Base-by-base conservation (phyloP, 441 rosid species). In the Pelargonium cotyledonis region DNA sequence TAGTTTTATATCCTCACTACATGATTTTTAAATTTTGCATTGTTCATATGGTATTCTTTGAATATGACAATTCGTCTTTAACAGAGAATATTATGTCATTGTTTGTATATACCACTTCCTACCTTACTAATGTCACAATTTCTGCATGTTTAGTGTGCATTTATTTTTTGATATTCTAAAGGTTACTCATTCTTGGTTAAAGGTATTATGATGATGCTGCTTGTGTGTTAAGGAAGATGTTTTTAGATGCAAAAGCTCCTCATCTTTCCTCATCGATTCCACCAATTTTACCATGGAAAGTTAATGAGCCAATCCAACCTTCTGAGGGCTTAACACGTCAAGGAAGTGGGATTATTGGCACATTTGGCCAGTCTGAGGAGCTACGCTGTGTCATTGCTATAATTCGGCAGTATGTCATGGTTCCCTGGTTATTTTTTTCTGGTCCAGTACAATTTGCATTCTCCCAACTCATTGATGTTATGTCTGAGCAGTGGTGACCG, bases 131-230 rank as follows among this genome's bases (percentile, higher is more conserved):
- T 18, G 49, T 38, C 67, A 29, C 9, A 26, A 8, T 65, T 55
- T 40, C 60, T 31, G 65, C 41, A 65, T 55, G 66, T 68, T 75
- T 61, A 11, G 41, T 38, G 5, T 61, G 67, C 12, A 61, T 61
- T 65, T 70, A 67, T 49, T 68, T 51, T 44, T 77, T 69, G 65
- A 69, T 10, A 62, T 38, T 75, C 14, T 23, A 61, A 68, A 35
- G 41, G 58, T 18, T 58, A 66, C 31, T 63, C 60, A 6, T 70
- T 71, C 76, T 43, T 63, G 68, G 69, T 74, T 53, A 73, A 62
- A 95, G 98, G 83, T 96, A 96, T 75, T 96, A 96, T 73, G 98
- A 96, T 79, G 99, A 91, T 83, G 91, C 98, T 77, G 99, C 99
- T 62, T 96, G 97, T 78, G 96, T 96, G 53, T 70, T 96, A 82